phyloP scores from a whole-genome alignment of 2,329 filamentous ascomycete species.

The Penicillium sp. region DNA sequence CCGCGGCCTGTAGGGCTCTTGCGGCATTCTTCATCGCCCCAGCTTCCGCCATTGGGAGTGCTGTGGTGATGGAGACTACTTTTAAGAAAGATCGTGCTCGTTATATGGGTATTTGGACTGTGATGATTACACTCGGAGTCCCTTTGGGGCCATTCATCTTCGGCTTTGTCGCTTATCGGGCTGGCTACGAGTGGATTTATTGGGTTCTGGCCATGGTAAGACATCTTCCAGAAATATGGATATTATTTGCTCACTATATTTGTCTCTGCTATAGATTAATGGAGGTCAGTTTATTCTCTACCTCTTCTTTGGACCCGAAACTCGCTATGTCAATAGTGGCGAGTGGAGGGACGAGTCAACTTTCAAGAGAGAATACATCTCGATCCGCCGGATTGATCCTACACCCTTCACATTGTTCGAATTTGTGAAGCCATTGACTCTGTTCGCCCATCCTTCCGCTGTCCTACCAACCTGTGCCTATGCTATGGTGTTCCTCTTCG shows the following conservation, averaged over 20 bases:
- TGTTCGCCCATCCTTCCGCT: conserved; percentile 53
- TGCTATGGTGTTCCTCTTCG: conserved; percentile 62
- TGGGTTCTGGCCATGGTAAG: conserved; percentile 61
- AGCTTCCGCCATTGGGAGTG: conserved; percentile 59
- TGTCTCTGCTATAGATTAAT: conserved; percentile 52
- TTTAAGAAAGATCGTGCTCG: conserved; percentile 59
- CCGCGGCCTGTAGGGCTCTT: conserved; percentile 57
- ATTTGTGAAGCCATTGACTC: conserved; percentile 57
- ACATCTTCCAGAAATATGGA: background rate
- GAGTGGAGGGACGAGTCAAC: conserved; percentile 26
- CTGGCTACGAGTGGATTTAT: conserved; percentile 63
- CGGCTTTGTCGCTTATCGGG: conserved; percentile 53
- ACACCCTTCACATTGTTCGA: conserved; percentile 54
- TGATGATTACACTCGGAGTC: conserved; percentile 56
- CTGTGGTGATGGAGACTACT: conserved; percentile 61
- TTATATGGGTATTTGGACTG: conserved; percentile 63
- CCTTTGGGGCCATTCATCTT: conserved; percentile 46
- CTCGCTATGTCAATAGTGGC: conserved; percentile 51
- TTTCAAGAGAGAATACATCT: conserved; percentile 54
- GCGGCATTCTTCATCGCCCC: conserved; percentile 62
- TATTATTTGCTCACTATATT: conserved; percentile 13
- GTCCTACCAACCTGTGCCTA: conserved; percentile 61
- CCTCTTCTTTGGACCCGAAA: conserved; percentile 60
- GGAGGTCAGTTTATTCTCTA: conserved; percentile 61
- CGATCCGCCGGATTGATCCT: conserved; percentile 57